Evolutionary conservation across 768 basidiomycete species (phyloP).

Genomic region (Clavulina sp.): DNA sequence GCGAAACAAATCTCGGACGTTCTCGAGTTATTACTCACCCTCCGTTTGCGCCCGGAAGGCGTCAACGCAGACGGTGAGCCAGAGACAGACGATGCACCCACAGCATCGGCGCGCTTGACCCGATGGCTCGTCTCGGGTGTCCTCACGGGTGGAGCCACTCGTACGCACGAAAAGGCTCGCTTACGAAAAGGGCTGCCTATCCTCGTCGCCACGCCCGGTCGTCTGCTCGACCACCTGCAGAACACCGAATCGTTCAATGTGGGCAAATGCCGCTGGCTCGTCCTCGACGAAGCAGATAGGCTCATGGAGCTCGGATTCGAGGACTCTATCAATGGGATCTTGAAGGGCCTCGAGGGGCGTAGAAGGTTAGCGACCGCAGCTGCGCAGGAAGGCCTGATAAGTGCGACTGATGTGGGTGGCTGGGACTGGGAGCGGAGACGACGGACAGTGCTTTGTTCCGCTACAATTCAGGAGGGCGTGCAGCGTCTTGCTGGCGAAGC

Average conservation of each 20-base stretch:
- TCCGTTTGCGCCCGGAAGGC: constrained; percentile 46
- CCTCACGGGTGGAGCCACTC: constrained; percentile 84
- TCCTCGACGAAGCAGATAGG: constrained; percentile 93
- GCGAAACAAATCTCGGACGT: constrained; percentile 96
- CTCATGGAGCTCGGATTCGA: constrained; percentile 98
- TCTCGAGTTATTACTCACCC: constrained; percentile 60
- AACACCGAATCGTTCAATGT: constrained; percentile 86
- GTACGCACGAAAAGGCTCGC: constrained; percentile 88
- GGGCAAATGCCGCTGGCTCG: constrained; percentile 87
- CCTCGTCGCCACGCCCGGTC: constrained; percentile 87
- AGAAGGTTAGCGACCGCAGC: constrained; percentile 44
- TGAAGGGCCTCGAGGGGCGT: constrained; percentile 73
- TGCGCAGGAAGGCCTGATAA: constrained; percentile 41
- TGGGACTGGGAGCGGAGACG: constrained; percentile 71
- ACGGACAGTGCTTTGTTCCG: constrained; percentile 86
- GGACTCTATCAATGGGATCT: constrained; percentile 80
- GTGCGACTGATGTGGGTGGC: constrained; percentile 45
- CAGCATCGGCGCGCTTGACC: constrained; percentile 38
- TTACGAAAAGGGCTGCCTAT: constrained; percentile 90
- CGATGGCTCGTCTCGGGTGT: constrained; percentile 91
- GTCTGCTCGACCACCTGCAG: constrained; percentile 89
- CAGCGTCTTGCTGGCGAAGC: constrained; percentile 80
- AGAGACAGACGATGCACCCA: constrained; percentile 17
- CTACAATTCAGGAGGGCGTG: constrained; percentile 89
- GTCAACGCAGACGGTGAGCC: constrained; percentile 37